Percentiles rank a stretch among this genome's conserved stretches.
Evolutionary conservation across 1,284 basidiomycete genomes (phyloP).

Genomic region (Malassezia pachydermatis): DNA sequence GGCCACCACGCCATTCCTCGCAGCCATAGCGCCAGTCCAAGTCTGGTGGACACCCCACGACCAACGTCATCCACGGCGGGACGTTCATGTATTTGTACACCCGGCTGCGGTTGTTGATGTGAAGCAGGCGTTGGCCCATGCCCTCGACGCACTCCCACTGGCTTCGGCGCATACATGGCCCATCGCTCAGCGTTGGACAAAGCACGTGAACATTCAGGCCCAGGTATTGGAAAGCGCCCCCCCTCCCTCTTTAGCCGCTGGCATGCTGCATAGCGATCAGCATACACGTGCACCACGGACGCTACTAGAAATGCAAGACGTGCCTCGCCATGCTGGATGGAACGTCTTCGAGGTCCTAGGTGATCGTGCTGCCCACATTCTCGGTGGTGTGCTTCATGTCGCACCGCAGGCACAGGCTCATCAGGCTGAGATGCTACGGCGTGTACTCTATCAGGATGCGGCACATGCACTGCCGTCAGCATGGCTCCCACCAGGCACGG

Average conservation of each 20-base stretch:
- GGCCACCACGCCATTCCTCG: neutral
- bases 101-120: conserved; percentile 27
- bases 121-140: conserved; percentile 20
- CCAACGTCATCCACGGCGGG: conserved; percentile 10
- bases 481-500: conserved; percentile 4
- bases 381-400: conserved; percentile 26
- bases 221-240: conserved; percentile 24
- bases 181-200: conserved; percentile 5
- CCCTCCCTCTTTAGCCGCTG: conserved; percentile 26
- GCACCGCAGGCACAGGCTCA: neutral
- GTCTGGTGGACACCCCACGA: conserved; percentile 9
- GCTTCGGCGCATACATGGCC: neutral
- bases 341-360: conserved; percentile 41
- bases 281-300: conserved; percentile 7
- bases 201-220: conserved; percentile 11
- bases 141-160: conserved; percentile 10
- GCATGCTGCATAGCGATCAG: neutral
- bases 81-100: conserved; percentile 25
- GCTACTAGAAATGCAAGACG: neutral
- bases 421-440: neutral
- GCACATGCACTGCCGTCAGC: neutral
- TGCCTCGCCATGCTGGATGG: conserved; percentile 20
- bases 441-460: neutral
- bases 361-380: conserved; percentile 20
- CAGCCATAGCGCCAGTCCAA: conserved; percentile 7